Conservation (phyloP, 768 basidiomycete species). For the Leccinum olivaceopallidum region DNA sequence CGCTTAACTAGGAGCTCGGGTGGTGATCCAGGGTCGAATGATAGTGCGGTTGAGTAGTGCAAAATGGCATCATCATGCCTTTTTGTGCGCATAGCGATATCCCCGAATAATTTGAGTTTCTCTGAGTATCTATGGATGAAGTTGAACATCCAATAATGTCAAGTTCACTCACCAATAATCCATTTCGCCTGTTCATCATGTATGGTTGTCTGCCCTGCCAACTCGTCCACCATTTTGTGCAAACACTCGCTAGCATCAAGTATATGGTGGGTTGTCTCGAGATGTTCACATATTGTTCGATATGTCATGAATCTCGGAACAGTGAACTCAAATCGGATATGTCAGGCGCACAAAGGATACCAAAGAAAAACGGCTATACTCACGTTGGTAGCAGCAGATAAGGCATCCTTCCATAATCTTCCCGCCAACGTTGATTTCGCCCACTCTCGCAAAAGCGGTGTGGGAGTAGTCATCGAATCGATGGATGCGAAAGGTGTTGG, state of each 20-base stretch:
- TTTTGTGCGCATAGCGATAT: background rate
- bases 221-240: too few relatives aligned
- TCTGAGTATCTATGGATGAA: background rate
- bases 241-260: too few relatives aligned
- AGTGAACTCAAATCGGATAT: background rate
- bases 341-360: background rate
- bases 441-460: background rate
- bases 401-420: background rate
- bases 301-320: background rate
- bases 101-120: background rate
- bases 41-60: conserved; percentile 2
- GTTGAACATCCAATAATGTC: background rate
- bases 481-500: background rate
- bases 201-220: background rate
- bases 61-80: background rate
- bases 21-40: background rate
- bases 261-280: background rate
- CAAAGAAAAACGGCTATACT: background rate
- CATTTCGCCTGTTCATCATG: background rate
- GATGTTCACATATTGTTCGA: background rate
- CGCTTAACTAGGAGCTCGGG: background rate
- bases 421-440: background rate
- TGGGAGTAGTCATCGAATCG: background rate
- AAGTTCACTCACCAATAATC: background rate
- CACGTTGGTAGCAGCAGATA: background rate